Base-by-base conservation (phyloP, 805 yeast species). In the Saccharomyces jurei region DNA sequence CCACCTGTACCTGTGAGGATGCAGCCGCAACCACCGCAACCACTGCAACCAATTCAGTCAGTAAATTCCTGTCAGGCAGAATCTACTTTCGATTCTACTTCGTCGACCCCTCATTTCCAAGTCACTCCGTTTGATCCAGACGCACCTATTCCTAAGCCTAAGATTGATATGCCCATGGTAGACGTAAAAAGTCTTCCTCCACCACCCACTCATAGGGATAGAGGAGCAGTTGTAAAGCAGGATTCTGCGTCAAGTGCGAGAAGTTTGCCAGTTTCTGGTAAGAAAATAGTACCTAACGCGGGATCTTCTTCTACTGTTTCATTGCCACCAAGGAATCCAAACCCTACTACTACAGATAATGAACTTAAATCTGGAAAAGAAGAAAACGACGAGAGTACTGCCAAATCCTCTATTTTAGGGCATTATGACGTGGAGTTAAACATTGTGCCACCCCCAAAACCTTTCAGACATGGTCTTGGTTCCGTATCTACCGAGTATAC, bases 371-470 rank as follows among this genome's bases (percentile, higher is more conserved):
- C 25, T 17, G 26, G 22, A 22, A 13, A 36, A 10, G 8, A 13
- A 25, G 13, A 32, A 32, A 17, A 11, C 10, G 25, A 50, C 3
- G 51, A 36, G 17, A 9, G n/a, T 13, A 32, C 46, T 28, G 58
- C 69, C 63, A 59, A 61, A 30, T 44, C 67, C n/a, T 64, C 69
- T 14, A 65, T 76, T 46, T 63, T 76, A 3, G 77, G 77, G 0
- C 61, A 67, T 31, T 65, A 74, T 52, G 57, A 70, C 11, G 72
- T 75, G 5, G 61, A 67, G 11, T 58, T 66, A 6, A 67, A 66
- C 44, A 70, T 68, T 52, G 73, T 76, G 3, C 78, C 80, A 21
- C 81, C 81, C 3, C 72, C 71, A 27, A 62, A 58, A 5, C 67
- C 70, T 25, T 51, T 58, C 26, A 22, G 62, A 57, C 41, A 58